These are phyloP conservation scores for Neopestalotiopsis sp. DNA, from an alignment of 2,329 filamentous ascomycete genomes.

Conservation along the genomic window DNA sequence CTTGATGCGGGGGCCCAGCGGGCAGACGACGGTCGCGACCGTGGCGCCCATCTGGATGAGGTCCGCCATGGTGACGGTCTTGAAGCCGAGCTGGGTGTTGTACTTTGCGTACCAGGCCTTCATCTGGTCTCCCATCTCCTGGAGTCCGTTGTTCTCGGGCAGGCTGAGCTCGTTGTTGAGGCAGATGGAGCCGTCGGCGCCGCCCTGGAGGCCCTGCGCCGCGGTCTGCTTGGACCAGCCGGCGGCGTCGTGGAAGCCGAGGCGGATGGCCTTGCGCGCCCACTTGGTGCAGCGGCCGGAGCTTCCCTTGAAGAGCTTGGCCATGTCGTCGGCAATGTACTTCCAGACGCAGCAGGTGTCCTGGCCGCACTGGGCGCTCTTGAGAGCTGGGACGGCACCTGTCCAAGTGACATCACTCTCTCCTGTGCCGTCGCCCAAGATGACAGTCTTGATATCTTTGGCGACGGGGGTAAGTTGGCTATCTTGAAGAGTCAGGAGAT, in stretches of 20 bases:
- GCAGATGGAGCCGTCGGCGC: constrained; percentile 53
- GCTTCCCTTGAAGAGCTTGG: constrained; percentile 38
- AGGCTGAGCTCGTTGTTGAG: constrained; percentile 43
- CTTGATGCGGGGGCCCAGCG: constrained; percentile 50
- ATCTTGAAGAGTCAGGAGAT: constrained; percentile 38
- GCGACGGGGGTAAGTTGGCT: constrained; percentile 40
- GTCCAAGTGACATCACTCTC: constrained; percentile 28
- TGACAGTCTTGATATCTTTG: constrained; percentile 42
- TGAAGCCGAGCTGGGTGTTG: constrained; percentile 21
- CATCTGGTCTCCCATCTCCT: constrained; percentile 46
- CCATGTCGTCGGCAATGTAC: constrained; percentile 46
- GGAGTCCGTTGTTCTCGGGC: constrained; percentile 52
- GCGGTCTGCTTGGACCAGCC: constrained; percentile 44
- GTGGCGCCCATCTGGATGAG: constrained; percentile 58
- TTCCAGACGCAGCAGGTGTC: constrained; percentile 53
- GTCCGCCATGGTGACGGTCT: constrained; percentile 55
- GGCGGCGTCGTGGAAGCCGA: constrained; percentile 54
- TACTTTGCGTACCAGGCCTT: constrained; percentile 45
- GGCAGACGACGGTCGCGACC: constrained; percentile 53
- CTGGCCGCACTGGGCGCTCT: constrained; percentile 35
- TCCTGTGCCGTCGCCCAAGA: constrained; percentile 34
- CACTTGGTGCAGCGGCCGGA: constrained; percentile 47
- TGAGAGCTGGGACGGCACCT: constrained; percentile 23
- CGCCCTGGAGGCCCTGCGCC: constrained; percentile 37
- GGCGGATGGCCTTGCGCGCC: constrained; percentile 49